phyloP scores from a whole-genome alignment of 768 basidiomycete genomes.

The Mycena venus region DNA sequence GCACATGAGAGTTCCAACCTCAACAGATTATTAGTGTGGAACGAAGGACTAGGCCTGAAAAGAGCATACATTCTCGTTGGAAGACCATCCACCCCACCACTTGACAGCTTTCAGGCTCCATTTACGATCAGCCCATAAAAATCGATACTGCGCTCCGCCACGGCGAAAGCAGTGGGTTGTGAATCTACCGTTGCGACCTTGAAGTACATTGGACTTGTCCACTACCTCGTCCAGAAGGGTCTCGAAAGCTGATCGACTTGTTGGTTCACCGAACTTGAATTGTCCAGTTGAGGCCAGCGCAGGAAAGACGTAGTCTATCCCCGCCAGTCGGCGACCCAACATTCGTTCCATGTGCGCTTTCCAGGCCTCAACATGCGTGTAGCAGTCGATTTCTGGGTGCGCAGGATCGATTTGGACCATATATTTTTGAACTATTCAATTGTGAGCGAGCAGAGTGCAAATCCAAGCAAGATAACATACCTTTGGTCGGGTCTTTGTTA shows the following conservation, averaged over 20 bases:
- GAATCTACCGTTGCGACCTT: conserved; percentile 32
- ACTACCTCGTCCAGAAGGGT: conserved; percentile 37
- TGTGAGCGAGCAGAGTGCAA: too few relatives aligned
- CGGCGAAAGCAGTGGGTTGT: conserved; percentile 43
- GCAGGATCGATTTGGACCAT: conserved; percentile 16
- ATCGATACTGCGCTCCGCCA: conserved; percentile 44
- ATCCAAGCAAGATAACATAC: too few relatives aligned
- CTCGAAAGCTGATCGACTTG: conserved; percentile 39
- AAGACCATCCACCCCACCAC: conserved; percentile 46
- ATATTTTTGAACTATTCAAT: conserved; percentile 30
- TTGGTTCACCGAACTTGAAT: too few relatives aligned
- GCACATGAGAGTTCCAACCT: conserved; percentile 35
- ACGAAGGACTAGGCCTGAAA: background rate
- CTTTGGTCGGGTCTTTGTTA: conserved; percentile 38
- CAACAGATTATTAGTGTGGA: background rate
- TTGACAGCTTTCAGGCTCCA: conserved; percentile 38
- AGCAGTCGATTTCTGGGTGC: too few relatives aligned
- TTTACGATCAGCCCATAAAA: too few relatives aligned
- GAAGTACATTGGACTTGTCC: conserved; percentile 31
- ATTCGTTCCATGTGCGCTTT: too few relatives aligned
- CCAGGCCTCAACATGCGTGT: too few relatives aligned
- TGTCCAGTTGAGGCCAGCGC: too few relatives aligned
- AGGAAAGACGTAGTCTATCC: too few relatives aligned
- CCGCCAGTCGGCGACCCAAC: too few relatives aligned
- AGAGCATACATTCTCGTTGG: conserved; percentile 37